Percentiles rank a stretch among this genome's conserved stretches.
phyloP scores from a whole-genome alignment of 2,329 filamentous ascomycete species.

The Paraphoma chrysanthemicola region DNA sequence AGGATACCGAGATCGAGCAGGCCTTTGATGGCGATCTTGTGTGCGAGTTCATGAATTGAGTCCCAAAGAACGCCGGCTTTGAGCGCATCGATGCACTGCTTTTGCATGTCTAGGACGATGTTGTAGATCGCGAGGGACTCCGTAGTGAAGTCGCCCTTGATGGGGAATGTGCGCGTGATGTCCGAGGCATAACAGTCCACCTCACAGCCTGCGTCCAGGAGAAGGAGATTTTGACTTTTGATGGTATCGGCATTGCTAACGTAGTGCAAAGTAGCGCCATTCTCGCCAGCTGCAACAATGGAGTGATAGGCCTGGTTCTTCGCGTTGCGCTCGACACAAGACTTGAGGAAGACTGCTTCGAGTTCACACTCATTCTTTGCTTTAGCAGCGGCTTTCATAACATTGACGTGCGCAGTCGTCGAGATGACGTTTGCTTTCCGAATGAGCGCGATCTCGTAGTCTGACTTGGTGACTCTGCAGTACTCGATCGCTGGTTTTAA shows the following conservation, averaged over 20 bases:
- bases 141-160: conserved; percentile 63
- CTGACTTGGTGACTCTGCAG: conserved; percentile 81
- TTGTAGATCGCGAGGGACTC: conserved; percentile 69
- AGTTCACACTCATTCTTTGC: conserved; percentile 83
- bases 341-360: conserved; percentile 79
- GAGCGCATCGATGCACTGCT: conserved; percentile 74
- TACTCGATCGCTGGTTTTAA: conserved; percentile 75
- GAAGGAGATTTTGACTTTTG: conserved; percentile 74
- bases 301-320: conserved; percentile 86
- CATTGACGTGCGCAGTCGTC: conserved; percentile 75
- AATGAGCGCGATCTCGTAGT: conserved; percentile 85
- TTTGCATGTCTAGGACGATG: conserved; percentile 87
- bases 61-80: conserved; percentile 81
- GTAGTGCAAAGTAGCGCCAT: conserved; percentile 88
- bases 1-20: conserved; percentile 79
- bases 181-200: conserved; percentile 61
- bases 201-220: conserved; percentile 80
- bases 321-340: conserved; percentile 76
- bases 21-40: conserved; percentile 82
- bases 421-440: conserved; percentile 82
- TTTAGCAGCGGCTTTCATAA: conserved; percentile 67
- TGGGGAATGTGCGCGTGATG: conserved; percentile 86
- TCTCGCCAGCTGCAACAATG: conserved; percentile 81
- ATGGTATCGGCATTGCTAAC: conserved; percentile 59
- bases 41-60: conserved; percentile 79